A percentile compares a stretch with the other conserved stretches of the same genome.
Evolutionary conservation across 148 eudicot genomes (phyloP).

Genomic region (Rhododendron kiyosumense): DNA sequence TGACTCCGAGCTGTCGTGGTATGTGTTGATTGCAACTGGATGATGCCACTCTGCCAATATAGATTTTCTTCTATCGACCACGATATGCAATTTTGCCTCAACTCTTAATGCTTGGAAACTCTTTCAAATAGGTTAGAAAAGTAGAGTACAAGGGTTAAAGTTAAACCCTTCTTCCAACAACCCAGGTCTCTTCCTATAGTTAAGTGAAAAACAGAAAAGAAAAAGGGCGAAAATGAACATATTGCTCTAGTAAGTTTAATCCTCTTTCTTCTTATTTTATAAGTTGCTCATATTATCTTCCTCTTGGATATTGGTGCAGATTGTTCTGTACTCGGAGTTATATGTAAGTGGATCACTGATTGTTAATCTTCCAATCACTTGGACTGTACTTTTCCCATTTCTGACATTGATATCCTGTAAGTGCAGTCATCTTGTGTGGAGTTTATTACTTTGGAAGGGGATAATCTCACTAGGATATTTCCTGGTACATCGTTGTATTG

Average conservation of each 20-base stretch:
- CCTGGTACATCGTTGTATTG: constrained; percentile 57
- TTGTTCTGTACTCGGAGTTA: constrained; percentile 66
- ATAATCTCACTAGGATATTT: constrained; percentile 71
- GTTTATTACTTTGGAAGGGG: constrained; percentile 85
- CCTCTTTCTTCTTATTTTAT: background rate
- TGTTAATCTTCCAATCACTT: background rate
- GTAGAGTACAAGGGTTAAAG: background rate
- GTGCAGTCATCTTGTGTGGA: constrained; percentile 90
- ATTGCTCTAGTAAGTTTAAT: background rate
- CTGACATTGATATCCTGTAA: background rate
- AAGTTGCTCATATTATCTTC: constrained; percentile 11
- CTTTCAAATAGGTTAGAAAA: background rate
- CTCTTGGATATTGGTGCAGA: constrained; percentile 45
- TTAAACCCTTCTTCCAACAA: background rate
- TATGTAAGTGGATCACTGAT: constrained; percentile 57
- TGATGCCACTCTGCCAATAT: background rate
- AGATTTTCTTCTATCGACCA: background rate
- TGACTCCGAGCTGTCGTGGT: background rate
- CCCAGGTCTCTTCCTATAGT: background rate
- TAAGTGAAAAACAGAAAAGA: background rate
- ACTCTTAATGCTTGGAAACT: background rate
- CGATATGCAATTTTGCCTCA: background rate
- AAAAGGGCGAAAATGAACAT: background rate
- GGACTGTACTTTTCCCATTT: background rate
- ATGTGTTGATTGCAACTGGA: background rate